Base-by-base conservation (phyloP, 2,329 filamentous ascomycete species). In the Teratosphaeria zuluensis region DNA sequence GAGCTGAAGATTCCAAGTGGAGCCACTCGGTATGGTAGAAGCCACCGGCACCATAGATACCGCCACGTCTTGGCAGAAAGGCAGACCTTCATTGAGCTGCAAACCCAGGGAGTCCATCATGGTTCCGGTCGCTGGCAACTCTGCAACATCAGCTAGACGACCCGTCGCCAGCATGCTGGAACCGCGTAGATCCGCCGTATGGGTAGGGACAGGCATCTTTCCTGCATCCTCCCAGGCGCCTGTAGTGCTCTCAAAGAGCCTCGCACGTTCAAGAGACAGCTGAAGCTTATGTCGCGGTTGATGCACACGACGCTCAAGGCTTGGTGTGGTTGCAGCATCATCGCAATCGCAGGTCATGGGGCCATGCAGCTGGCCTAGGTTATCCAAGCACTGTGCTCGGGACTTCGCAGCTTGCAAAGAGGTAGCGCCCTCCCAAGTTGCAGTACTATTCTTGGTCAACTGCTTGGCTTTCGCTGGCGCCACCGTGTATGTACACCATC, bases 21-120 rank as follows among this genome's bases (percentile, higher is more conserved):
- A 28, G n/a, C 14, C 52, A 7, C 12, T 4, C 28, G 31, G 12
- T 8, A 11, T 32, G 4, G 2, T 21, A 24, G 9, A 51, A 16
- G 28, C 12, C 30, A 54, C 12, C 16, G 58, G 56, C 19, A 69
- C 63, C 5, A 35, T 21, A 2, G 65, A 65, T 9, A 64, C 66
- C 16, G 58, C 38, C 2, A 59, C 56, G 53, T 68, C 65, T n/a
- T 58, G 58, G 54, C 59, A 64, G 59, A 70, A 70, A 3, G 66
- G 62, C 14, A 68, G 57, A n/a, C 56, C 30, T 9, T 57, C 56
- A 11, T 64, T 66, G 2, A 68, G 35, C 21, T 64, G 55, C 9
- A 59, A 60, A 9, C 66, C 68, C 0, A 69, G 56, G 51, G 69
- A 69, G 33, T 69, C 67, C 65, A 67, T 68, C 68, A 69, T 69